Percentiles rank a stretch among this genome's conserved stretches.
Conservation (phyloP, 2,329 filamentous ascomycete genomes). For the Sarocladium brachiariae region DNA sequence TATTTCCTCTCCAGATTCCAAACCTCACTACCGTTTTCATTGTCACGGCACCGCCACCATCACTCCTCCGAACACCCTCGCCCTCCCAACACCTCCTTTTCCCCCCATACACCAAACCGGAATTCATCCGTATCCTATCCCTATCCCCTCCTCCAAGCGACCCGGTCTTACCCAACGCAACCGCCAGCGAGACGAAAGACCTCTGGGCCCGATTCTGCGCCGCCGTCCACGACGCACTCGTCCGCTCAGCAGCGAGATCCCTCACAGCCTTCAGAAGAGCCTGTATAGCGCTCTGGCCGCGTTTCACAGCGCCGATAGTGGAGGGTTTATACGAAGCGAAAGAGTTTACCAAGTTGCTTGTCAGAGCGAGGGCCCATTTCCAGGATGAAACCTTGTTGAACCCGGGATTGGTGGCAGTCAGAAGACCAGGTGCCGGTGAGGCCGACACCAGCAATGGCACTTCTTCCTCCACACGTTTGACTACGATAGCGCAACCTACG, state of each 20-base stretch:
- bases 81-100: conserved; percentile 70
- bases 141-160: conserved; percentile 34
- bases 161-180: conserved; percentile 43
- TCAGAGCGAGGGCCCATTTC: conserved; percentile 61
- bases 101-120: conserved; percentile 72
- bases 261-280: conserved; percentile 64
- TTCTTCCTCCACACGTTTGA: too few species aligned
- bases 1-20: conserved; percentile 54
- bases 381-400: conserved; percentile 66
- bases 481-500: conserved; percentile 13
- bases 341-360: conserved; percentile 79
- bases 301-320: conserved; percentile 72
- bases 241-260: conserved; percentile 73
- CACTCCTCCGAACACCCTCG: conserved; percentile 62
- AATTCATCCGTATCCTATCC: conserved; percentile 73
- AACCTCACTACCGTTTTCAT: conserved; percentile 71
- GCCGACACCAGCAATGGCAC: too few species aligned
- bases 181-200: conserved; percentile 50
- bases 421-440: too few species aligned
- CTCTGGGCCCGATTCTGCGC: conserved; percentile 76
- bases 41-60: conserved; percentile 62
- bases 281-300: conserved; percentile 72
- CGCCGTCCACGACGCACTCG: conserved; percentile 81
- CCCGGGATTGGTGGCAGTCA: conserved; percentile 51
- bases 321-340: conserved; percentile 66